Evolutionary conservation across 345 rosid species (phyloP), one percentile per base, ranked within the genome.

Genomic region (Mercurialis annua): DNA sequence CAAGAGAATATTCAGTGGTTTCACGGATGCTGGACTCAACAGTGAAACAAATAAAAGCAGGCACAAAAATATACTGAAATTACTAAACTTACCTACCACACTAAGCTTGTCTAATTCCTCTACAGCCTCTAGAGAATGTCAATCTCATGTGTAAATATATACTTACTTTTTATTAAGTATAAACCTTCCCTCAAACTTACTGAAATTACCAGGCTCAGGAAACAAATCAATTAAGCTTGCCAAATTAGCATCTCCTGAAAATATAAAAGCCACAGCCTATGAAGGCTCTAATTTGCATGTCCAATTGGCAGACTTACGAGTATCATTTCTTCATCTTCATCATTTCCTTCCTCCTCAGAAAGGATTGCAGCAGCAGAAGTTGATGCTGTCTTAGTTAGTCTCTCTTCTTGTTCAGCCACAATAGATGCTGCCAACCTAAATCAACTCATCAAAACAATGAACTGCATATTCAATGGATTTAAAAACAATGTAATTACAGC

Each of bases 341-440:
- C 74, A 31, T 40, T 40, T 10, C 44, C 77, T 26, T 79, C 82
- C 56, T 72, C 87, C 69, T 77, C 87, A 64, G 75, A 73, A 52
- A 59, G 60, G 73, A 38, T 48, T n/a, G 58, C 73, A 42, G 88
- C 81, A 74, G 73, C 80, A 66, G 88, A 82, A 43, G 81, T 70
- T 5, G 88, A 79, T 16, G 81, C 79, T 43, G 72, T 72, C 34
- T 72, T 75, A 47, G 61, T 64, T 40, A 73, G 55, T 42, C 40
- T 34, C 40, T 38, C 65, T 16, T 70, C 82, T 73, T 83, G 90
- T 63, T 85, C 96, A n/a, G 80, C 85, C 27, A 83, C 83, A 86
- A 83, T 74, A 64, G 95, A 82, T 33, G 88, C 85, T 52, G 85
- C 95, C 81, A 81, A 69, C 89, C 97, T 94, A 85, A 46, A 78